These are phyloP conservation scores for Microdochium trichocladiopsis DNA, from an alignment of 2,329 filamentous ascomycete genomes.

Conservation along the genomic window DNA sequence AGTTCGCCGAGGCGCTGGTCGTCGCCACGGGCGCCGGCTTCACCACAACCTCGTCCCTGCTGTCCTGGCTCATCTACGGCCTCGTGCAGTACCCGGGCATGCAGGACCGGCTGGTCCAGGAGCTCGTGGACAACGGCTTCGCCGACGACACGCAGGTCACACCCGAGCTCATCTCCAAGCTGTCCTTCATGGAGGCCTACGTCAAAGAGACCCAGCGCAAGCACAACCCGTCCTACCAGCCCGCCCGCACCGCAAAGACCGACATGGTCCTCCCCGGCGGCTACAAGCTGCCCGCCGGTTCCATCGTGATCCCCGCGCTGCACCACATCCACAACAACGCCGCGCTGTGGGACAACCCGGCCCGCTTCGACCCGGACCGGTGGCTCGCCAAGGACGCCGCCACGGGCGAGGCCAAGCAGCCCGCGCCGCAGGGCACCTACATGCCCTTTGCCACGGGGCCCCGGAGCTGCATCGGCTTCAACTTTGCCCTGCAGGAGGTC, in stretches of 20 bases:
- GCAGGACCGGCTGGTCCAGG: conserved; percentile 51
- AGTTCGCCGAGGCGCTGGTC: not conserved
- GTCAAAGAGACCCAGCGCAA: conserved; percentile 54
- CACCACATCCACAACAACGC: conserved; percentile 47
- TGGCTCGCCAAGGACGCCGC: conserved; percentile 48
- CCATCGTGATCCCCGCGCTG: conserved; percentile 45
- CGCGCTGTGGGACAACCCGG: conserved; percentile 49
- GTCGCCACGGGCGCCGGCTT: conserved; percentile 44
- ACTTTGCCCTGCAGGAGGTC: conserved; percentile 54
- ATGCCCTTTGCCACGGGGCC: conserved; percentile 51
- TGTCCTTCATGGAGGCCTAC: conserved; percentile 48
- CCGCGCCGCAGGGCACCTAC: conserved; percentile 33
- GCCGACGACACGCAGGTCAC: conserved; percentile 34
- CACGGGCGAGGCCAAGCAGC: conserved; percentile 41
- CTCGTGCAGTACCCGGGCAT: conserved; percentile 45
- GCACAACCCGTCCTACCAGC: conserved; percentile 56
- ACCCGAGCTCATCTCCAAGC: conserved; percentile 35
- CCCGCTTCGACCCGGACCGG: conserved; percentile 49
- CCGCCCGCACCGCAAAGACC: conserved; percentile 46
- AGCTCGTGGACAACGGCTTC: conserved; percentile 43
- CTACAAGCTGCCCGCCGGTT: conserved; percentile 44
- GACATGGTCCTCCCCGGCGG: conserved; percentile 53
- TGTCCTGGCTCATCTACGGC: conserved; percentile 51
- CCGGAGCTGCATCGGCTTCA: conserved; percentile 56
- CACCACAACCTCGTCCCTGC: conserved; percentile 49